phyloP scores from a whole-genome alignment of 345 rosid genomes.

The Eutrema yunnanense region DNA sequence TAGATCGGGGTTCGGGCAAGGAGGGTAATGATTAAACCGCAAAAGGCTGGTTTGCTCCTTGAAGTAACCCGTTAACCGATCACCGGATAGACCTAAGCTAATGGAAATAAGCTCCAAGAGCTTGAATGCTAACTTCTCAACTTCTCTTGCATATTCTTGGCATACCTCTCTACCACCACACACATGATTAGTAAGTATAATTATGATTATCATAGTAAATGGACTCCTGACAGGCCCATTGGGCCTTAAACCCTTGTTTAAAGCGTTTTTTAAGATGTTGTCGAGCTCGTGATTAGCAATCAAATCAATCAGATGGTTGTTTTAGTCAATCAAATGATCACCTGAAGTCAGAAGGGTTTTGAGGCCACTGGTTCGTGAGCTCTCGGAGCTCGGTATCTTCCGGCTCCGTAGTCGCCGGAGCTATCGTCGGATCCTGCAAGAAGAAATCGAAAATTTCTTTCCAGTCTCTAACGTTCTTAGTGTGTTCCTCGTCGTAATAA shows the following conservation, averaged over 20 bases:
- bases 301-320: background rate
- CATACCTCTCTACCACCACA: slow-evolving; percentile 46
- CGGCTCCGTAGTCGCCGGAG: slow-evolving; percentile 57
- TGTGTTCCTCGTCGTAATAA: slow-evolving; percentile 68
- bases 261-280: background rate
- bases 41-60: slow-evolving; percentile 56
- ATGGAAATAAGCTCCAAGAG: slow-evolving; percentile 56
- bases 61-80: slow-evolving; percentile 48
- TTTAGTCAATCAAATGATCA: slow-evolving; percentile 1
- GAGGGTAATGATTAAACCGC: slow-evolving; percentile 71
- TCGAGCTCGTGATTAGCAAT: background rate
- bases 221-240: background rate
- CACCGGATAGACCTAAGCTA: slow-evolving; percentile 58
- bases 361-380: slow-evolving; percentile 77
- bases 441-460: slow-evolving; percentile 75
- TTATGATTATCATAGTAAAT: background rate
- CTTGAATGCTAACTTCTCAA: slow-evolving; percentile 57
- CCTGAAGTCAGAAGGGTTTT: slow-evolving; percentile 54
- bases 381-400: slow-evolving; percentile 40
- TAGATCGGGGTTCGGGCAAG: slow-evolving; percentile 73
- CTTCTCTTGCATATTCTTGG: slow-evolving; percentile 58
- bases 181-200: background rate
- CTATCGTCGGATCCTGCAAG: slow-evolving; percentile 46
- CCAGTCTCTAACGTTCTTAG: slow-evolving; percentile 94
- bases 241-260: background rate